Base-by-base conservation (phyloP, 2,329 filamentous ascomycete genomes). In the Fusarium avenaceum region DNA sequence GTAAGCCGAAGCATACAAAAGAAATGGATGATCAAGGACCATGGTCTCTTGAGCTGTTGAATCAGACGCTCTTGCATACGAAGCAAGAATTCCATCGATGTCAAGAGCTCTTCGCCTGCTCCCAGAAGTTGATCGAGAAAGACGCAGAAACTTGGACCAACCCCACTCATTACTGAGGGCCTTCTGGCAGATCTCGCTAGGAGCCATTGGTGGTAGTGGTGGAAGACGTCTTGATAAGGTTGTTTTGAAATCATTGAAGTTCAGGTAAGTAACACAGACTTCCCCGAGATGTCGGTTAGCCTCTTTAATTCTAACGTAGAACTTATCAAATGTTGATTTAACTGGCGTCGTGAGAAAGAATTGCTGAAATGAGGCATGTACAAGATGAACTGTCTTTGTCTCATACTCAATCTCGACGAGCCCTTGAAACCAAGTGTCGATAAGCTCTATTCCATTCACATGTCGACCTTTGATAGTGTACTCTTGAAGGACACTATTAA, bases 311-410 rank as follows among this genome's bases (percentile, higher is more conserved):
- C 8, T 0, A 4, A 53, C 3, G 5, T 20, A 10, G 3, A 53
- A 53, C 0, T 17, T 8, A 0, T 8, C 2, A 1, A 32, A 4
- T 0, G 1, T 1, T 0, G 19, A 2, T 1, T 15, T 6, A 0
- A 3, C 1, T 5, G 30, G 0, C 0, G 6, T 1, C 0, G 7
- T 9, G 5, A 33, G 17, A 13, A 52, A 52, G 20, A 45, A 52
- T 6, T 13, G 26, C 1, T 33, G 28, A 4, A 52, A 20, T 2
- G 26, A 19, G 0, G 38, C 9, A 2, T 45, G 49, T 3, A 52
- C 8, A 4, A 45, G 8, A 5, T 52, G 49, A 5, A 52, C 28
- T 1, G 49, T 44, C 0, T 17, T 32, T 0, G 39, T 45, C 26
- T 52, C 39, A 11, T 20, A n/a, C 1, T 52, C 49, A 6, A 52